Base-by-base conservation (phyloP, 495 filamentous ascomycete genomes). In the Astrothelium macrocarpum region DNA sequence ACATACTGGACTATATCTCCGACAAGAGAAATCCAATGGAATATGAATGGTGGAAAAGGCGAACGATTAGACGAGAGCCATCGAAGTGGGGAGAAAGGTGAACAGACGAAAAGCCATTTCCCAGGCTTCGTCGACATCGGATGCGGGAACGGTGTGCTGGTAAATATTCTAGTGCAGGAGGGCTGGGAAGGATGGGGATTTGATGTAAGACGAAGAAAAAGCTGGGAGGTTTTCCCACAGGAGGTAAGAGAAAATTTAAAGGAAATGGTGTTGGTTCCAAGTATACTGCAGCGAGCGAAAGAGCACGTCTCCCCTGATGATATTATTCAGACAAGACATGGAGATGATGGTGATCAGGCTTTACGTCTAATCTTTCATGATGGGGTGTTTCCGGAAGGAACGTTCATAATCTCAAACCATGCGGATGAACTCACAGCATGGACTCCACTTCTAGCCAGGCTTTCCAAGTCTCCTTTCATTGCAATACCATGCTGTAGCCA, bases 361-460 rank as follows among this genome's bases (percentile, higher is more conserved):
- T 79, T 82, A 36, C 67, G 60, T 4, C 0, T 20, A 29, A 26
- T 25, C 20, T 60, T 64, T 42, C 87, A 93, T 66, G 78, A 88
- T 34, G 94, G 91, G 53, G 69, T 79, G 42, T 96, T 96, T 71
- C 82, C 83, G 0, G 70, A 74, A 32, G 84, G 85, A 32, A 95
- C 90, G 0, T 98, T 98, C 69, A 88, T 98, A 61, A 91, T 98
- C 65, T 93, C 90, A 49, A 97, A 97, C 70, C 94, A 97, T 71
- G 90, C 94, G 25, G 94, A 98, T 72, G 91, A 98, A 75, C 79
- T 98, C 12, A 97, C 95, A 1, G 82, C 89, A 3, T 98, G 94
- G 94, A 97, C 95, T 0, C 95, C 94, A 1, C 81, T 96, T 34
- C 81, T 98, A 53, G 90, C 92, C 32, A 82, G 84, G 32, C 77